These are phyloP conservation scores for Malus sylvestris DNA, from an alignment of 306 rosid species.

Conservation along the genomic window DNA sequence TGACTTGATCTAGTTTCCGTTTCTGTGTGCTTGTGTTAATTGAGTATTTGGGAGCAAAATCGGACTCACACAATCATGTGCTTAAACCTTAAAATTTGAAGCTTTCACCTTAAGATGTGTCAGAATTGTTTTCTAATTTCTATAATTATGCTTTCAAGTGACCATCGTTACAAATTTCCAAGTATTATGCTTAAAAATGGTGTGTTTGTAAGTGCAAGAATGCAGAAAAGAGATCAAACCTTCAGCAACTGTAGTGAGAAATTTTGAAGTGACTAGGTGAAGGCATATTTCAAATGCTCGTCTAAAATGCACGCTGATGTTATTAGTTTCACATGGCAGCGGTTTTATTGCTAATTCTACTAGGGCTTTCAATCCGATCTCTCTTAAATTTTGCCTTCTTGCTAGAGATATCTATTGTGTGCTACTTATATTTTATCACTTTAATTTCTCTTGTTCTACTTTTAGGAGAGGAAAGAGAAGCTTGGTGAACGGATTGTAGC, in stretches of 20 bases:
- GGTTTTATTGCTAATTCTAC: not conserved
- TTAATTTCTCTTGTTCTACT: constrained; percentile 1
- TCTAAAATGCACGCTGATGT: not conserved
- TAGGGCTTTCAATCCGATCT: not conserved
- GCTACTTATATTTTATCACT: constrained; percentile 5
- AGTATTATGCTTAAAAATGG: not conserved
- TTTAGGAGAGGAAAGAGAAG: constrained; percentile 90
- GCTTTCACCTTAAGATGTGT: not conserved
- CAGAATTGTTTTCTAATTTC: not conserved
- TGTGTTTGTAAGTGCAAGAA: not conserved
- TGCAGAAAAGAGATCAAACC: not conserved
- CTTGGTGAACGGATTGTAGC: constrained; percentile 74
- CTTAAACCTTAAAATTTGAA: not conserved
- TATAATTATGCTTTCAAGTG: not conserved
- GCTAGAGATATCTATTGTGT: not conserved
- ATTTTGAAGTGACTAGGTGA: not conserved
- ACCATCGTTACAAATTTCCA: not conserved
- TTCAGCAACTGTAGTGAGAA: not conserved
- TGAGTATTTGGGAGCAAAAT: not conserved
- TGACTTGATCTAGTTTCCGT: not conserved
- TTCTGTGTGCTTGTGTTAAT: not conserved
- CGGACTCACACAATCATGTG: not conserved
- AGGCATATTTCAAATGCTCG: not conserved
- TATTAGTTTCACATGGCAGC: not conserved
- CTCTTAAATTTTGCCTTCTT: too few relatives aligned